Percentiles rank a stretch among this genome's conserved stretches.
Evolutionary conservation across 768 basidiomycete species (phyloP).

Genomic region (Xerocomellus amylosporus): DNA sequence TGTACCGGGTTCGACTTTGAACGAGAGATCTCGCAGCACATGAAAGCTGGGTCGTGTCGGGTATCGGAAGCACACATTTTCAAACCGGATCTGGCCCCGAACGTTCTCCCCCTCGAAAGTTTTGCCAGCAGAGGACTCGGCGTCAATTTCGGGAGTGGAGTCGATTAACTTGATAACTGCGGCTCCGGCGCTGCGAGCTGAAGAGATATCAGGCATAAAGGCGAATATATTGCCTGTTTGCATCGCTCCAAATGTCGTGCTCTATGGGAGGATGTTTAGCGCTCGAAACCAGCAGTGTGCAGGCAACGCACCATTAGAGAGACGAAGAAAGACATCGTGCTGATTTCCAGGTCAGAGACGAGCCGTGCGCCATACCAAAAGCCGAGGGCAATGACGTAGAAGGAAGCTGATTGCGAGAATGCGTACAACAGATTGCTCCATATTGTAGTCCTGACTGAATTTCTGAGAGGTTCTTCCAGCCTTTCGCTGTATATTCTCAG

Average conservation of each 20-base stretch:
- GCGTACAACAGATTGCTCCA: constrained; percentile 68
- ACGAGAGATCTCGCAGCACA: constrained; percentile 73
- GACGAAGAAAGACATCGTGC: constrained; percentile 73
- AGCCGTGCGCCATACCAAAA: constrained; percentile 76
- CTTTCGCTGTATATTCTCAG: constrained; percentile 61
- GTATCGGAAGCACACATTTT: constrained; percentile 86
- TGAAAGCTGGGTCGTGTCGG: constrained; percentile 82
- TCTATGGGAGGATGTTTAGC: constrained; percentile 37
- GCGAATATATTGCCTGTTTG: constrained; percentile 85
- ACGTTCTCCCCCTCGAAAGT: constrained; percentile 41
- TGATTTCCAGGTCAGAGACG: constrained; percentile 52
- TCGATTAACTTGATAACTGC: constrained; percentile 78
- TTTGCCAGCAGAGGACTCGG: constrained; percentile 67
- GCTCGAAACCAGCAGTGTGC: background rate
- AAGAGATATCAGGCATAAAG: constrained; percentile 86
- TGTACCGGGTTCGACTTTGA: constrained; percentile 71
- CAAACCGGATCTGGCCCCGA: constrained; percentile 67
- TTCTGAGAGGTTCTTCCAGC: constrained; percentile 65
- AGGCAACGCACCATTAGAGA: constrained; percentile 63
- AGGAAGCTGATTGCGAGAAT: constrained; percentile 68
- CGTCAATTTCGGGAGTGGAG: constrained; percentile 72
- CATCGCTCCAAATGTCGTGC: constrained; percentile 73
- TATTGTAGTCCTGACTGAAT: constrained; percentile 62
- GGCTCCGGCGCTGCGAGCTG: constrained; percentile 73
- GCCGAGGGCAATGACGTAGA: constrained; percentile 80